Evolutionary conservation across 768 basidiomycete species (phyloP).

Genomic region (Xerocomellus dryophilus): DNA sequence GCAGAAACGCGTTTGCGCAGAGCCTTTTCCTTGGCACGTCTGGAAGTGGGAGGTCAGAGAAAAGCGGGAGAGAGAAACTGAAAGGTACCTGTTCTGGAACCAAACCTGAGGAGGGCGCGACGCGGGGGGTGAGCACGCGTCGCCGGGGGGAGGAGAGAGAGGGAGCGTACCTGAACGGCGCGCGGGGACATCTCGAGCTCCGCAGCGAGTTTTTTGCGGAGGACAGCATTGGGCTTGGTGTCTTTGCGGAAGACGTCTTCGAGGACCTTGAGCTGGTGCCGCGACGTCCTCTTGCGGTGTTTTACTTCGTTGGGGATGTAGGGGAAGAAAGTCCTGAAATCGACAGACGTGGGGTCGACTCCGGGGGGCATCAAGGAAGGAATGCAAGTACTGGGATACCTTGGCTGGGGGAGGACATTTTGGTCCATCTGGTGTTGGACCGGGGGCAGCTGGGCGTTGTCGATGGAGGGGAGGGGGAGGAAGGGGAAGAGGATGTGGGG

Average conservation of each 20-base stretch:
- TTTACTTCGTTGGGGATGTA: conserved; percentile 92
- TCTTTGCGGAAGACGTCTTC: conserved; percentile 84
- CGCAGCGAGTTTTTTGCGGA: conserved; percentile 75
- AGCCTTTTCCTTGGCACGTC: conserved; percentile 83
- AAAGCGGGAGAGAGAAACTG: conserved; percentile 6
- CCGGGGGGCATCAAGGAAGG: conserved; percentile 48
- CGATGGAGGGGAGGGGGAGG: conserved; percentile 9
- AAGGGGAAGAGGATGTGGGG: conserved; percentile 25
- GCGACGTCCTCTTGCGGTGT: conserved; percentile 87
- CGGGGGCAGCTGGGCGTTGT: no score
- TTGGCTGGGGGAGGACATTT: conserved; percentile 19
- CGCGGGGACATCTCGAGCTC: conserved; percentile 90
- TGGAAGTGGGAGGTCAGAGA: conserved; percentile 28
- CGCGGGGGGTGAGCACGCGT: conserved; percentile 19
- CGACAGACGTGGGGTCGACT: conserved; percentile 63
- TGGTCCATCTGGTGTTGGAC: conserved; percentile 27
- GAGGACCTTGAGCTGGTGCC: conserved; percentile 83
- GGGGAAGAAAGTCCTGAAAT: conserved; percentile 83
- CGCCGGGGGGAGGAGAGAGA: not conserved
- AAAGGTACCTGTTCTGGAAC: conserved; percentile 79
- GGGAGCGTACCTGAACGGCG: conserved; percentile 80
- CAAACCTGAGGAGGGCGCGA: conserved; percentile 59
- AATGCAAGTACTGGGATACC: conserved; percentile 40
- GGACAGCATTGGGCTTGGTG: conserved; percentile 84
- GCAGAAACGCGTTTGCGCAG: conserved; percentile 48